phyloP scores from a whole-genome alignment of 306 rosid genomes.

The Delonix regia region DNA sequence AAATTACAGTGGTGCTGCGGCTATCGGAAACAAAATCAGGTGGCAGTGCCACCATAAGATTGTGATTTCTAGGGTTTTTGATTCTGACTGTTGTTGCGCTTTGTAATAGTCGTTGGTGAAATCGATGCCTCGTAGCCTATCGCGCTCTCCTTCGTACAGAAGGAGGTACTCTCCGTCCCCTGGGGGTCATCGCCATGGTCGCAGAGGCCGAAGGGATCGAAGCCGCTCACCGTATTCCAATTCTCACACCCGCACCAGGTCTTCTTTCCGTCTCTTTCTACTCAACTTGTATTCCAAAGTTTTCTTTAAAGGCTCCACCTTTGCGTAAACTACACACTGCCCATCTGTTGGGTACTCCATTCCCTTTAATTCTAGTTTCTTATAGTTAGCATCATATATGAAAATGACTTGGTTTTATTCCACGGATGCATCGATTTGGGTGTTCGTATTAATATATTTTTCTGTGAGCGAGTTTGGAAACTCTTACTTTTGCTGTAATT shows the following conservation, averaged over 20 bases:
- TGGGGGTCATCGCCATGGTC: conserved; percentile 32
- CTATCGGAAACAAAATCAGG: not conserved
- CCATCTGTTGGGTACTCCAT: not conserved
- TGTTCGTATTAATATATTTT: not conserved
- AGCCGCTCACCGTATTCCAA: conserved; percentile 51
- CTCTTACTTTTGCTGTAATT: not conserved
- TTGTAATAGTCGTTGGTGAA: not conserved
- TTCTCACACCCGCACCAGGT: conserved; percentile 36
- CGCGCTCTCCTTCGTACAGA: conserved; percentile 49
- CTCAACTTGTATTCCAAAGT: not conserved
- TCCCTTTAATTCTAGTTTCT: not conserved
- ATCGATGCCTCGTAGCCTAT: conserved; percentile 47
- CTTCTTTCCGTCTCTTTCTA: not conserved
- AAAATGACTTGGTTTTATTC: not conserved
- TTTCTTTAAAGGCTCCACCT: not conserved
- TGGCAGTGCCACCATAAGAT: not conserved
- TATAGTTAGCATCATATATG: not conserved
- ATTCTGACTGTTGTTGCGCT: not conserved
- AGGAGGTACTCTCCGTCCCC: conserved; percentile 36
- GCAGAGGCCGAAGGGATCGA: conserved; percentile 53
- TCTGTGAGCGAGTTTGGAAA: not conserved
- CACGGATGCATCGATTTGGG: not conserved
- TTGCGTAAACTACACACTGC: not conserved
- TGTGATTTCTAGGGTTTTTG: not conserved
- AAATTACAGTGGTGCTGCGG: too few relatives aligned